Conservation (phyloP, 164 flowering plant genomes). For the Santalum album region DNA sequence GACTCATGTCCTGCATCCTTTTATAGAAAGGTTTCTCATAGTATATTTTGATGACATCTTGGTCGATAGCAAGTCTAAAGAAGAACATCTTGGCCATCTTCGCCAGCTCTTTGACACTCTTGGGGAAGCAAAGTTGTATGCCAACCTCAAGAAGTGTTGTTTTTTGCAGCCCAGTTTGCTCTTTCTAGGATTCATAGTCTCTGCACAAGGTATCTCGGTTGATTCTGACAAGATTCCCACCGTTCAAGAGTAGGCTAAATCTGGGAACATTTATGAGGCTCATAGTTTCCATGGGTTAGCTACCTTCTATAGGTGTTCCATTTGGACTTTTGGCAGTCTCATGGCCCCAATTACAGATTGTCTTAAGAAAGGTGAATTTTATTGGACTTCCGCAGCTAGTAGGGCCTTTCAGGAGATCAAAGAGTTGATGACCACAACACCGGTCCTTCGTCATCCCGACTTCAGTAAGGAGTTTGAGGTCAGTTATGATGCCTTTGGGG, state of each 20-base stretch:
- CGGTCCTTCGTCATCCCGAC: not conserved
- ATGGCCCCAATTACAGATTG: not conserved
- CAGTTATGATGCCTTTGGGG: not conserved
- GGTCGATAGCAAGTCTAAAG: not conserved
- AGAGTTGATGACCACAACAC: not conserved
- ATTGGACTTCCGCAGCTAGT: not conserved
- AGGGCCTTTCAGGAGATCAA: not conserved
- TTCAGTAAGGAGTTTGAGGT: not conserved
- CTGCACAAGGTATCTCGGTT: not conserved
- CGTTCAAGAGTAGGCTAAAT: not conserved
- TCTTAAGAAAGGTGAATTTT: not conserved
- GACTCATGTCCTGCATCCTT: not conserved
- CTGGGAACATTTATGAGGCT: not conserved
- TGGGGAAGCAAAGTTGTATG: not conserved
- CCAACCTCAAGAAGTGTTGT: not conserved
- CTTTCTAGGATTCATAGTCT: not conserved
- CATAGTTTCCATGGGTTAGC: not conserved
- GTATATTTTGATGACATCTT: conserved; percentile 1
- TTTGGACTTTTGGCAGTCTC: not conserved
- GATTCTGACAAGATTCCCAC: not conserved
- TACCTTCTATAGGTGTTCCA: not conserved
- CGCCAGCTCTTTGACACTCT: not conserved
- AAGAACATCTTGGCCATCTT: not conserved
- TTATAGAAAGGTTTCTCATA: not conserved
- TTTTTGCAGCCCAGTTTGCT: no score